Base-by-base conservation (phyloP, 1,139 yeast species). In the Fermentozyma sake region DNA sequence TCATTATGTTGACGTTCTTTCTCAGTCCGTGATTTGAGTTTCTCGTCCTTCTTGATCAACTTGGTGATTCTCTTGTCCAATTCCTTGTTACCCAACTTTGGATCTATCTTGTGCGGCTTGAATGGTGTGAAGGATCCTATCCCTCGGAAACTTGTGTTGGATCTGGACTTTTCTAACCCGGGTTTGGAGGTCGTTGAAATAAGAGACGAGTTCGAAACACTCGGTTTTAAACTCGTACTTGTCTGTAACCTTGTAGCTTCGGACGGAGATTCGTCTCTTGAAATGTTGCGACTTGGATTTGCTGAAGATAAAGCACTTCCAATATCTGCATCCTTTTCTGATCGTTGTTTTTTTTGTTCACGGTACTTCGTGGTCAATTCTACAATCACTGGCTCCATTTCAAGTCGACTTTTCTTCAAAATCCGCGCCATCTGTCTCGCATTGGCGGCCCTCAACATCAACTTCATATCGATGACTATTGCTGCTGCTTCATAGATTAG, bases 401-500 rank as follows among this genome's bases (percentile, higher is more conserved):
- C 67, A 6, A 38, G 40, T 31, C 56, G 61, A 25, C 68, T 62
- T 20, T 52, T 46, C 8, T 49, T 52, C 30, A 76, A 55, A 7
- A 62, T 55, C 22, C 57, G 56, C 5, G 76, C 64, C 70, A 79
- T 68, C 31, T 73, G 76, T 26, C 75, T 53, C n/a, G 73, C 79
- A 44, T 79, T 79, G 34, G 70, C 57, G 2, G 82, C 72, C 33
- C 87, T 61, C 25, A 79, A 51, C 68, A 80, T 65, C 34, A 81
- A 51, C 40, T 79, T 76, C 56, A 78, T 61, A 44, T 81, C 89
- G 34, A 76, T 72, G 0, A 73, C 74, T 26, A 79, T 51, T 0
- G 77, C 72, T 1, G 79, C 76, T 2, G 72, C 58, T 39, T 80
- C 84, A 41, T 72, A 72, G 21, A 80, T 69, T 27, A 75, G 48